Evolutionary conservation across 345 rosid genomes (phyloP), one percentile per base, ranked within the genome.

Genomic region (Syzygium oleosum): DNA sequence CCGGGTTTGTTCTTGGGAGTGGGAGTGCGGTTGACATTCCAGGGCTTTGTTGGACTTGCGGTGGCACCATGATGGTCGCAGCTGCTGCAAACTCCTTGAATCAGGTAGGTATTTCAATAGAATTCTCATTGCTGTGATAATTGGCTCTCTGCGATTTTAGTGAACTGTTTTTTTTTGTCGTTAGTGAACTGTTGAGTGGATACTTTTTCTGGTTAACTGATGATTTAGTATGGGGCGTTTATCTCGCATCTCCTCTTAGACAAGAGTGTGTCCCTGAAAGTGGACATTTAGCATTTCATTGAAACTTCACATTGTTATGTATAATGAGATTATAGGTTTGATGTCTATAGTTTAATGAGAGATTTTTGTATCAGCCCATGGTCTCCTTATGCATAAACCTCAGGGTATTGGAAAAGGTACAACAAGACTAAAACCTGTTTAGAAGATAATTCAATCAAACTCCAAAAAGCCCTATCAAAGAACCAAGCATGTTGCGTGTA

Each of bases 21-120:
- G 96, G 98, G 65, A 91, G 86, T 88, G 92, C 91, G 12, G 88
- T 97, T 85, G 96, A 95, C 90, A 87, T 95, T 27, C 93, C 92
- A 0, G 99, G 99, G 9, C 97, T 98, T 86, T 95, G 96, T 90
- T 96, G 93, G 91, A 98, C 99, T 5, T 98, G 99, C 93, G 96
- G 95, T 85, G 98, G 99, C 9, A 98, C 98, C 11, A 98, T 98
- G 99, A 91, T 98, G 99, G 97, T 96, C 34, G 98, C 99, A 87
- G 98, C 99, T 4, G 95, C 99, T 84, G 99, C 99, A 59, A 96
- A 94, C 92, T 95, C 99, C 43, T 93, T 98, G 87, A 98, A 98
- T 88, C 99, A 98, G 99, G 99, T 95, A 85, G 10, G 21, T 52
- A 41, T 43, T 80, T n/a, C 84, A 61, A 77, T 73, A 56, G 59